Base-by-base conservation (phyloP, 371 early-diverging fungal species). In the Mortierella sp. region DNA sequence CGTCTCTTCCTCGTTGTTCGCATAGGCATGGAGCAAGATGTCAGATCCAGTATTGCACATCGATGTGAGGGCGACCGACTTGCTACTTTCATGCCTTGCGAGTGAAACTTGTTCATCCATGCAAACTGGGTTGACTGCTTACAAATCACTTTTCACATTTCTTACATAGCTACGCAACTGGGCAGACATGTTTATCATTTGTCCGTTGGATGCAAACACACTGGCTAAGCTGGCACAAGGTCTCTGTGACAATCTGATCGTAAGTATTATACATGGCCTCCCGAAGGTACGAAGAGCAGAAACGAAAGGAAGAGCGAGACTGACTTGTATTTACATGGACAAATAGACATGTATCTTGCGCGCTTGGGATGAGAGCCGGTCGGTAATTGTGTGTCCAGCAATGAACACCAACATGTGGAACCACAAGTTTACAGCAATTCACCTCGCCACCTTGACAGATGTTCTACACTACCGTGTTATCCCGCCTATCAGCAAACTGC, bases 391-490 rank as follows among this genome's bases (percentile, higher is more conserved):
- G 8, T 96, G 96, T 75, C 99, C 99, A 7, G 99, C 99, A 7
- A 99, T 99, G 99, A 99, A 99, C 83, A 98, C 98, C 14, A 91
- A 94, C 88, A 99, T 99, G 99, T 99, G 97, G 96, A 90, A 94
- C 43, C 98, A 99, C 88, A 98, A 97, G 27, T 92, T 97, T 35
- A 99, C 99, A 0, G 83, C 82, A 10, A 88, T 82, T 46, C 98
- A 98, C 84, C 81, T 98, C 43, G 77, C 82, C 0, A 79, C 90
- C 2, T 79, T 97, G 29, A 82, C 81, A 54, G 82, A 87, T 18
- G 77, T 88, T 11, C 89, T 97, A 35, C 85, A 90, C 4, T 96
- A 93, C 76, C 78, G 77, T 7, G 88, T 98, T 6, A 90, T 98
- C 12, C 88, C 89, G 2, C 98, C 99, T 3, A 93, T 97, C n/a